Base-by-base conservation (phyloP, 2,329 filamentous ascomycete species). In the Pseudogymnoascus sp. region DNA sequence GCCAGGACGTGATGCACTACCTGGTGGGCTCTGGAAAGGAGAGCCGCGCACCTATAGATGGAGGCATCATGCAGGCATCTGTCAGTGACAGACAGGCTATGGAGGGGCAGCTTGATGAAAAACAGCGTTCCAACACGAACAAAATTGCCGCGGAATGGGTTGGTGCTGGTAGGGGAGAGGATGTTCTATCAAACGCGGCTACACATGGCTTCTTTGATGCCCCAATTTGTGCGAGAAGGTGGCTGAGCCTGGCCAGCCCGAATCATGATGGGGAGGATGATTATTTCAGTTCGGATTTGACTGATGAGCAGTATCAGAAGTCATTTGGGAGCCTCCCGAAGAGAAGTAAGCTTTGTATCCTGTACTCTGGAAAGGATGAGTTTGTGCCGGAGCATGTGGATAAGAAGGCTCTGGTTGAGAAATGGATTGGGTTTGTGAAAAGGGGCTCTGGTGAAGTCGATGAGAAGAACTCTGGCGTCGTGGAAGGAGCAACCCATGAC, bases 1-100 rank as follows among this genome's bases (percentile, higher is more conserved):
- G 82, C 66, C 86, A 89, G 71, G 86, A 88, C 69, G 78, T 84
- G 11, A 79, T 89, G 74, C 81, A 87, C 66, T 89, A 89, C 65
- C 70, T 87, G 4, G 70, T 67, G 6, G 70, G 70, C 20, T n/a
- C 63, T 2, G 66, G 65, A n/a, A 62, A 67, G 32, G 63, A 67
- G 54, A 54, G 6, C 2, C 57, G 57, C 6, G 18, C 28, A 7
- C 61, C 62, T 0, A 75, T 89, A 9, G 78, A 87, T 57, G 86
- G 84, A 16, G 79, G 78, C 0, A 83, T 89, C n/a, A 73, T 89
- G 41, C 86, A 89, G 71, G 85, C 85, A 0, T 79, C 83, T 3
- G 81, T 85, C 3, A 83, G 79, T 20, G 86, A 89, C 70, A 77
- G 86, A 30, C 83, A 89, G 69, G 80, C 77, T 1, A 67, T 81